Percentiles rank a stretch among this genome's conserved stretches.
Evolutionary conservation across 108 stramenopile genomes (phyloP).

Genomic region (Aurantiochytrium sp.): DNA sequence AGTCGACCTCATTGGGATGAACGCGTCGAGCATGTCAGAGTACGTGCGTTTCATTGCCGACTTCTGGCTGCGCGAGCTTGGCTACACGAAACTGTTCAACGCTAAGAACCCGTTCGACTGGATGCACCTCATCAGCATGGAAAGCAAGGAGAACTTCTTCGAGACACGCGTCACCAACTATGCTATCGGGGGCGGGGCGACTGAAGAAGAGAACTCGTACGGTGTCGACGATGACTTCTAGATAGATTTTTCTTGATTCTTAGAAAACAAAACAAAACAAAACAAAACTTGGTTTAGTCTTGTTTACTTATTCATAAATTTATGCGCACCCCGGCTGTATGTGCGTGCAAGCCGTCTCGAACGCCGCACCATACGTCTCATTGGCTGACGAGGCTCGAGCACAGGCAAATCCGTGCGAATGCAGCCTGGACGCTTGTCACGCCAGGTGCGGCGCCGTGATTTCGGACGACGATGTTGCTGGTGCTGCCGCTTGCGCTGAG

Average conservation of each 20-base stretch:
- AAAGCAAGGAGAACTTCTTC: slow-evolving; percentile 22
- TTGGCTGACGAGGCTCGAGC: no score
- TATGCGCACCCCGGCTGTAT: no score
- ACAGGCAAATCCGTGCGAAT: no score
- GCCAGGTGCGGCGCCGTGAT: no score
- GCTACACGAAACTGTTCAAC: neutral
- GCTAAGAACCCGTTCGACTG: slow-evolving; percentile 21
- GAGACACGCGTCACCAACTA: slow-evolving; percentile 20
- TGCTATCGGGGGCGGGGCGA: neutral
- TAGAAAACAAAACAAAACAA: no score
- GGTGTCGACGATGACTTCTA: neutral
- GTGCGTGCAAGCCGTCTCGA: no score
- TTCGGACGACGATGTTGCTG: no score
- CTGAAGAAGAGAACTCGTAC: neutral
- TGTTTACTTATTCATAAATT: no score
- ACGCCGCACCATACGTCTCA: no score
- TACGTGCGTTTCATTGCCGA: slow-evolving; percentile 13
- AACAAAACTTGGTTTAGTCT: no score
- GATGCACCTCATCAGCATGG: slow-evolving; percentile 19
- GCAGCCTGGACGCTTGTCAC: no score
- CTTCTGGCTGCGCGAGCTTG: neutral
- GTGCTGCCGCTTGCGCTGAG: no score
- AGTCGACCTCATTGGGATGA: slow-evolving; percentile 27
- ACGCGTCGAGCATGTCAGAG: neutral
- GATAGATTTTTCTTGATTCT: neutral